Conservation (phyloP, 192 early-diverging fungal genomes). For the Coemansia sp. region DNA sequence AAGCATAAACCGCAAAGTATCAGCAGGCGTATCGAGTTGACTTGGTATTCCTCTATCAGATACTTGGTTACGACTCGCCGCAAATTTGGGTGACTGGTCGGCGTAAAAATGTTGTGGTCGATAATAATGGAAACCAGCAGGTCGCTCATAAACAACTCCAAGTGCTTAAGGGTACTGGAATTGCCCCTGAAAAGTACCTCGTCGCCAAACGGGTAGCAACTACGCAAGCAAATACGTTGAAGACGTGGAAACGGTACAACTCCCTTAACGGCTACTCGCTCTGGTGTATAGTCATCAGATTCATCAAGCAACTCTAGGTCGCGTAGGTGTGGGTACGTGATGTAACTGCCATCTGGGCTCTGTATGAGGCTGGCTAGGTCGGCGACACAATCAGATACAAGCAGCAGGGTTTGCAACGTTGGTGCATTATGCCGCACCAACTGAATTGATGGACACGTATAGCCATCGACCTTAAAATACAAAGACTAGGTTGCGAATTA, state of each 20-base stretch:
- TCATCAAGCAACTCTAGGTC: neutral
- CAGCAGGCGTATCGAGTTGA: neutral
- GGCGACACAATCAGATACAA: neutral
- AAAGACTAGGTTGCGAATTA: neutral
- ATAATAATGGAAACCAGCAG: neutral
- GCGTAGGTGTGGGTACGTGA: neutral
- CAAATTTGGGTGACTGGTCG: neutral
- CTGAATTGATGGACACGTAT: neutral
- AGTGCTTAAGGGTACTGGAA: neutral
- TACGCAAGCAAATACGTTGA: neutral
- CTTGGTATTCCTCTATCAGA: neutral
- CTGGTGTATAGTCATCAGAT: neutral
- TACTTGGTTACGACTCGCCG: neutral
- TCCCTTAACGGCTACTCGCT: neutral
- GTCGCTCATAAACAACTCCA: neutral
- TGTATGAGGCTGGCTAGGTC: constrained; percentile 1
- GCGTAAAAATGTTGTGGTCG: neutral
- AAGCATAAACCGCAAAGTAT: constrained; percentile 1
- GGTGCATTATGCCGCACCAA: neutral
- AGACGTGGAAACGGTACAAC: neutral
- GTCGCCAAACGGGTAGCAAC: constrained; percentile 9
- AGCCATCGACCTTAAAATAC: neutral
- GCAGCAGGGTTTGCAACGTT: neutral
- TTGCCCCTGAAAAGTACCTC: constrained; percentile 14
- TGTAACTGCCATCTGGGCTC: neutral